A percentile compares a stretch with the other conserved stretches of the same genome.
These are phyloP conservation scores for Arxiozyma slooffiae DNA, from an alignment of 1,139 yeast species.

Conservation along the genomic window DNA sequence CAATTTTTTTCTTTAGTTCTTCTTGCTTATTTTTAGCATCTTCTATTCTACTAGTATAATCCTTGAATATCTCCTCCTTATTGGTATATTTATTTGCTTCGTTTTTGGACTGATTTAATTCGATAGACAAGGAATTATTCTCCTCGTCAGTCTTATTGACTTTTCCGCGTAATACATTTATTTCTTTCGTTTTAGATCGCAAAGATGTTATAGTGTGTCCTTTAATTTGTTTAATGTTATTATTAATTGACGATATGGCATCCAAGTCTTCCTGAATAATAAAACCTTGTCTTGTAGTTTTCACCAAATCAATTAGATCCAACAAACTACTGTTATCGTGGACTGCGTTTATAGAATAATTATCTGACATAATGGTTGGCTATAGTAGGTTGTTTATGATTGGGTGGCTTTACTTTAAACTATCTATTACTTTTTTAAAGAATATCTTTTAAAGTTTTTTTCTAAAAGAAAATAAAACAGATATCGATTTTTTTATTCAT, in stretches of 20 bases:
- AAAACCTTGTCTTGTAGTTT: slow-evolving; percentile 21
- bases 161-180: slow-evolving; percentile 8
- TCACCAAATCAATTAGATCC: slow-evolving; percentile 11
- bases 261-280: slow-evolving; percentile 17
- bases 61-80: slow-evolving; percentile 1
- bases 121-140: slow-evolving; percentile 6
- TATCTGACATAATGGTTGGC: neutral
- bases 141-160: slow-evolving; percentile 7
- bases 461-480: too few relatives aligned
- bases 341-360: neutral
- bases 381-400: neutral
- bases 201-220: slow-evolving; percentile 9
- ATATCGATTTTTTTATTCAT: neutral
- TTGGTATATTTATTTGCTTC: slow-evolving; percentile 13
- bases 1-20: neutral
- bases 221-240: slow-evolving; percentile 10
- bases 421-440: too few relatives aligned
- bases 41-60: neutral
- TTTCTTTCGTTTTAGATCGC: slow-evolving; percentile 7
- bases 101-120: slow-evolving; percentile 10
- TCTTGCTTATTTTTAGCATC: slow-evolving; percentile 1
- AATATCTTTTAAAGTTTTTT: too few relatives aligned
- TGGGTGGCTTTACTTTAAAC: neutral
- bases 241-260: slow-evolving; percentile 13
- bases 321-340: neutral